These are phyloP conservation scores for Malus hybrid DNA, from an alignment of 331 rosid genomes.

Conservation along the genomic window DNA sequence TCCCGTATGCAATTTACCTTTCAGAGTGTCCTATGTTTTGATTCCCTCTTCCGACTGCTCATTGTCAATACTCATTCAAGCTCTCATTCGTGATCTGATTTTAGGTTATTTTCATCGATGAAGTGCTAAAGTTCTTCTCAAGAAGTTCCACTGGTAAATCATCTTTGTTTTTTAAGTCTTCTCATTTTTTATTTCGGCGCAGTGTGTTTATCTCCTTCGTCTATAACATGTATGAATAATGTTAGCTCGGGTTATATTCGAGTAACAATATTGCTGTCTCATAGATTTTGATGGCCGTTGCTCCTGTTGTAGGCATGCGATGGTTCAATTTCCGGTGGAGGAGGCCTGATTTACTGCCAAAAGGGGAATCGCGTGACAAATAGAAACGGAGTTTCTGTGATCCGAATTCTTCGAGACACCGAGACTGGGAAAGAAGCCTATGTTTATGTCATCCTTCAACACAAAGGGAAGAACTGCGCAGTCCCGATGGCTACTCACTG, in stretches of 20 bases:
- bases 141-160: conserved; percentile 61
- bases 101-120: conserved; percentile 87
- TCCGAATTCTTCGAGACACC: conserved; percentile 18
- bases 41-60: not conserved
- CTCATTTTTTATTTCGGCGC: conserved; percentile 1
- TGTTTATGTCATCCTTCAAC: not conserved
- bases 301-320: conserved; percentile 47
- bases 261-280: not conserved
- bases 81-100: conserved; percentile 1
- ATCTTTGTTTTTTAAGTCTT: not conserved
- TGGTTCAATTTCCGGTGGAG: conserved; percentile 65
- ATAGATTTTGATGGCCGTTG: conserved; percentile 10
- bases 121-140: conserved; percentile 85
- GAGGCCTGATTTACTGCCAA: conserved; percentile 79
- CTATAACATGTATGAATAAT: not conserved
- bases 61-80: not conserved
- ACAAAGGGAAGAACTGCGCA: not conserved
- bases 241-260: not conserved
- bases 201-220: not conserved
- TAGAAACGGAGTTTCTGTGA: conserved; percentile 22
- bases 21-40: not conserved
- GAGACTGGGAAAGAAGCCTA: not conserved
- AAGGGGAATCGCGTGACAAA: conserved; percentile 61
- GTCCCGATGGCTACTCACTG: not conserved
- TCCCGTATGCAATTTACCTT: conserved; percentile 55